phyloP scores from a whole-genome alignment of 2,329 filamentous ascomycete species.

The Beauveria australis region DNA sequence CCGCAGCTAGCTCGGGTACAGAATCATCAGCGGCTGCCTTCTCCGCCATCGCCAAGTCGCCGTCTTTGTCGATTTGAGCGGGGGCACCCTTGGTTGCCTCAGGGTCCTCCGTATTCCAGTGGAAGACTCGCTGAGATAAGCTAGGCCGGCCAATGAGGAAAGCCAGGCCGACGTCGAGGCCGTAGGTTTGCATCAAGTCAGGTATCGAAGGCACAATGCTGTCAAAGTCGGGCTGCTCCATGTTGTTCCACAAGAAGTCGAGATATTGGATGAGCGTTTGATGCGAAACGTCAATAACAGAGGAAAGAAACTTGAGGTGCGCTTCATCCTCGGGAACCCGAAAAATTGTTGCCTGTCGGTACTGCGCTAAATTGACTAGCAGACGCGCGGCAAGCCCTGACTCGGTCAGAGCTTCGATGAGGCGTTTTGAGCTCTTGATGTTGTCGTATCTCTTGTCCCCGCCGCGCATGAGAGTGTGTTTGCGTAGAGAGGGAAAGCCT shows the following conservation, averaged over 20 bases:
- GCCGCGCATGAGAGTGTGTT: slow-evolving; percentile 70
- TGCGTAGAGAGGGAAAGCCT: slow-evolving; percentile 70
- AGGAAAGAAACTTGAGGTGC: slow-evolving; percentile 82
- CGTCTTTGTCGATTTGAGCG: slow-evolving; percentile 40
- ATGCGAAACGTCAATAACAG: slow-evolving; percentile 84
- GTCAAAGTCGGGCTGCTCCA: slow-evolving; percentile 71
- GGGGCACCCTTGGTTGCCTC: slow-evolving; percentile 23
- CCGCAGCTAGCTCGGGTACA: slow-evolving; percentile 19
- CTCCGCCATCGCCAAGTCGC: slow-evolving; percentile 46
- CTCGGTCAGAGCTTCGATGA: slow-evolving; percentile 72
- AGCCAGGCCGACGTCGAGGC: slow-evolving; percentile 70
- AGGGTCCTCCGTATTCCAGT: slow-evolving; percentile 30
- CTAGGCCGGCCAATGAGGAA: slow-evolving; percentile 76
- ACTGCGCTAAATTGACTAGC: slow-evolving; percentile 84
- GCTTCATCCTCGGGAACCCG: slow-evolving; percentile 61
- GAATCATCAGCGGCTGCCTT: slow-evolving; percentile 20
- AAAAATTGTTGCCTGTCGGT: slow-evolving; percentile 79
- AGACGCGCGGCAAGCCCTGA: slow-evolving; percentile 72
- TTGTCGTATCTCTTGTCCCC: slow-evolving; percentile 76
- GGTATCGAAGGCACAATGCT: slow-evolving; percentile 66
- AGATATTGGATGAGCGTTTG: slow-evolving; percentile 80
- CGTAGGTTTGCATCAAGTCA: slow-evolving; percentile 67
- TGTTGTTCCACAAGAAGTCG: slow-evolving; percentile 75
- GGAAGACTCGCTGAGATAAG: slow-evolving; percentile 56
- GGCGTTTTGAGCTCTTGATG: slow-evolving; percentile 64